Evolutionary conservation across 2,329 filamentous ascomycete species (phyloP).

Genomic region (Colletotrichum melonis): DNA sequence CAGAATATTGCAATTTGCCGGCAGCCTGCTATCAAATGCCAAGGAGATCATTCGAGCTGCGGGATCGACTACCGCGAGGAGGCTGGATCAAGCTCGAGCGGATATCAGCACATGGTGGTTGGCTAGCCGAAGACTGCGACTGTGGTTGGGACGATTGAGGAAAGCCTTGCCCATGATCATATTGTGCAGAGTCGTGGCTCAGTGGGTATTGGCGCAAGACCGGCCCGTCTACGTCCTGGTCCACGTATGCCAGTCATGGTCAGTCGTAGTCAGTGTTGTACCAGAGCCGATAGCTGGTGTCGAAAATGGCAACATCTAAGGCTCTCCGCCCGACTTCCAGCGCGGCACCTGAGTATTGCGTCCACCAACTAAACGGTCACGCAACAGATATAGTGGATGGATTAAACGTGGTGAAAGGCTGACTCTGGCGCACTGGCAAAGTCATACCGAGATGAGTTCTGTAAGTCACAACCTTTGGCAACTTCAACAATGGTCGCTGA

Average conservation of each 20-base stretch:
- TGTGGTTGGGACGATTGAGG: not conserved
- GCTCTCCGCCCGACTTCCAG: not conserved
- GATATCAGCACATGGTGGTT: constrained; percentile 2
- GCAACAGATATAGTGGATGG: not conserved
- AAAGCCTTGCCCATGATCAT: not conserved
- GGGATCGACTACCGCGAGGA: not conserved
- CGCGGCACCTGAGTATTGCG: not conserved
- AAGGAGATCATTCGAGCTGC: not conserved
- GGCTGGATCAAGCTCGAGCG: not conserved
- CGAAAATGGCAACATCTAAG: not conserved
- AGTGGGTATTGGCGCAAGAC: not conserved
- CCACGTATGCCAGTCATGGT: constrained; percentile 21
- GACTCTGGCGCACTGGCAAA: not conserved
- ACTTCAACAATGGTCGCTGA: not conserved
- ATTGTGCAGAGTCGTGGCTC: not conserved
- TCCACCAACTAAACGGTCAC: not conserved
- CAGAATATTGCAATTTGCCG: not conserved
- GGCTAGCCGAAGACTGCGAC: not conserved
- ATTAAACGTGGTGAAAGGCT: not conserved
- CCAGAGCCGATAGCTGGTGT: not conserved
- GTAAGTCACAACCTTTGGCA: not conserved
- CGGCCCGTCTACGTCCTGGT: constrained; percentile 22
- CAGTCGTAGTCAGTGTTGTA: not conserved
- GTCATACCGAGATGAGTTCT: not conserved
- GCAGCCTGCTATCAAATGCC: not conserved